Evolutionary conservation across 225 moss, liverwort and hornwort species (phyloP).

Genomic region (Physcomitrium patens): DNA sequence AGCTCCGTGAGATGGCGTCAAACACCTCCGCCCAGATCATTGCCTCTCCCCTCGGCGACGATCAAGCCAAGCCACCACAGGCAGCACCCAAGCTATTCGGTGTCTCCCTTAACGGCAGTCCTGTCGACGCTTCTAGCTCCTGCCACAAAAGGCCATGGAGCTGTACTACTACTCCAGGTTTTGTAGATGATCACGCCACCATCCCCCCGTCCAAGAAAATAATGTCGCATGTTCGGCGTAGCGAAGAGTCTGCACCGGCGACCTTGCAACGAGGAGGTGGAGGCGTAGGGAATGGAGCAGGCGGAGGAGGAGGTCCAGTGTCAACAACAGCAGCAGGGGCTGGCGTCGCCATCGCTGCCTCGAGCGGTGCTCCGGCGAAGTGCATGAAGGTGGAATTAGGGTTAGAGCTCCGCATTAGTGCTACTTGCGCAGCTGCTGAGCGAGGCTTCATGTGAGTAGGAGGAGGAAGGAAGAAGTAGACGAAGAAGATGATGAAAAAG

Average conservation of each 20-base stretch:
- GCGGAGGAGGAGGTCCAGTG: too few species aligned
- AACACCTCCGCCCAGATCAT: conserved; percentile 22
- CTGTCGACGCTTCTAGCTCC: background rate
- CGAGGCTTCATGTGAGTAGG: too few species aligned
- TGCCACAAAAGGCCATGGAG: too few species aligned
- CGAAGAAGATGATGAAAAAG: too few species aligned
- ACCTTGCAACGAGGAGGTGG: too few species aligned
- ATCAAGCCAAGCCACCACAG: conserved; percentile 9
- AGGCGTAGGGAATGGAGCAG: background rate
- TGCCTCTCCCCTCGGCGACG: conserved; percentile 21
- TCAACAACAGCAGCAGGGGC: background rate
- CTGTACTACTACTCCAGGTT: too few species aligned
- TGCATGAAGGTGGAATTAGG: conserved; percentile 59
- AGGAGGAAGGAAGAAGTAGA: too few species aligned
- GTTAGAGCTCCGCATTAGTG: conserved; percentile 27
- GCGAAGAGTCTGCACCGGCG: too few species aligned
- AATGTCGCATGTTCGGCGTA: background rate
- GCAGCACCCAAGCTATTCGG: conserved; percentile 51
- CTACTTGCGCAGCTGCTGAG: too few species aligned
- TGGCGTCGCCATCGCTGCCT: conserved; percentile 15
- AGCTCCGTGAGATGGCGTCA: conserved; percentile 58
- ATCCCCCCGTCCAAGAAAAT: background rate
- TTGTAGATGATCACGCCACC: too few species aligned
- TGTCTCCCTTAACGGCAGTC: conserved; percentile 45
- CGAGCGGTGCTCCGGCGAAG: conserved; percentile 29